These are phyloP conservation scores for Penicillium polonicum DNA, from an alignment of 2,329 filamentous ascomycete species.

Conservation along the genomic window DNA sequence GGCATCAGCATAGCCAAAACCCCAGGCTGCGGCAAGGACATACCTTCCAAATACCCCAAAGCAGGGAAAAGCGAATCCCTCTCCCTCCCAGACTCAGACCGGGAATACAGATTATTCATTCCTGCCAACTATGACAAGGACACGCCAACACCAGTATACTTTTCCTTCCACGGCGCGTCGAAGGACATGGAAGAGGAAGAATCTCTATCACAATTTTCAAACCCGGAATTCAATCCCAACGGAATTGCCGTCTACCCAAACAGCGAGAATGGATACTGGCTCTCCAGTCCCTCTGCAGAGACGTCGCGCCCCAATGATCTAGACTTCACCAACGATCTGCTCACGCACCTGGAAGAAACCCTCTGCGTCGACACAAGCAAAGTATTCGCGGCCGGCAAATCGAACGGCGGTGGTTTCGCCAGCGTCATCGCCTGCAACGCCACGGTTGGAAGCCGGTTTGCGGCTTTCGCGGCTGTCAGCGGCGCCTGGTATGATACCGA, in stretches of 20 bases:
- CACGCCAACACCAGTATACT: conserved; percentile 43
- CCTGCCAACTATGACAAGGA: conserved; percentile 37
- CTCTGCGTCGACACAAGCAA: conserved; percentile 49
- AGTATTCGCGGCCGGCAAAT: conserved; percentile 53
- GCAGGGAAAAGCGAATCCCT: conserved; percentile 16
- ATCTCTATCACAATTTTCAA: conserved; percentile 48
- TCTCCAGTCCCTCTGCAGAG: conserved; percentile 38
- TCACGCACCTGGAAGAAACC: conserved; percentile 38
- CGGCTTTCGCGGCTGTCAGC: conserved; percentile 52
- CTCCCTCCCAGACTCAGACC: conserved; percentile 16
- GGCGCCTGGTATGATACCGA: conserved; percentile 47
- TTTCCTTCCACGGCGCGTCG: conserved; percentile 50
- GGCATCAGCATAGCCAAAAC: conserved; percentile 5
- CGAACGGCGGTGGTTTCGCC: conserved; percentile 55
- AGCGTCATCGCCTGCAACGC: conserved; percentile 50
- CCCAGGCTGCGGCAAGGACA: conserved; percentile 19
- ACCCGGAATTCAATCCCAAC: conserved; percentile 44
- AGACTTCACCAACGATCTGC: conserved; percentile 46
- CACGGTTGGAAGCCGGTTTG: conserved; percentile 43
- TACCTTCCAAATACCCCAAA: conserved; percentile 19
- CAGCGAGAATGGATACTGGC: conserved; percentile 41
- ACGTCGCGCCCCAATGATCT: conserved; percentile 43
- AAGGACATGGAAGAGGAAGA: conserved; percentile 42
- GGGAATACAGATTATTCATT: conserved; percentile 27
- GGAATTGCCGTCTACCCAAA: conserved; percentile 49